Base-by-base conservation (phyloP, 345 rosid genomes). In the Gossypium australe region DNA sequence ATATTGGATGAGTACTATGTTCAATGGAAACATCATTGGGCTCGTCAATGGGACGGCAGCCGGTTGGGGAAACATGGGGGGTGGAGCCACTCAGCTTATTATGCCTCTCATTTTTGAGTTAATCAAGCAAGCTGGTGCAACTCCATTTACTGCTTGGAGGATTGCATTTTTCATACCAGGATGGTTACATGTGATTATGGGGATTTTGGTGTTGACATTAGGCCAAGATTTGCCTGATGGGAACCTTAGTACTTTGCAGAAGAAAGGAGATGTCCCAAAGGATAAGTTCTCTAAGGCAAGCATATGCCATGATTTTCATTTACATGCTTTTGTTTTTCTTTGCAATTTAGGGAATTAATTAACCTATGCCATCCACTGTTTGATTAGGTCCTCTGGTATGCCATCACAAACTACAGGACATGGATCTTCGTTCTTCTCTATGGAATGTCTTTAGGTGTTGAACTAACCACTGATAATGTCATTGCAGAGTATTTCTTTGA, bases 401-500 rank as follows among this genome's bases (percentile, higher is more conserved):
- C 90, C 0, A 77, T 85, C 62, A 84, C 85, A 65, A 88, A 89
- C 77, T 85, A 87, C 65, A 86, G 94, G 59, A 90, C 94, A 16
- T 90, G 89, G 89, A 79, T 87, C 25, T 87, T 87, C 34, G 86
- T 85, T 71, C 85, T 89, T 73, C 88, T 89, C 25, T 87, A 86
- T 43, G 94, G 92, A 47, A 83, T 83, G 80, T 89, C 92, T 12
- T 72, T 89, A 68, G 94, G 94, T 3, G 88, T 89, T 56, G 94
- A 89, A 77, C 72, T 89, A 66, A 85, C 86, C 65, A 87, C 88
- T 7, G 94, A 89, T 20, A 89, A 89, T 63, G 92, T 87, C 65
- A 85, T 89, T 14, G 92, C 92, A 1, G 92, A 89, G 69, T 89
- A 89, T 80, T 89, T 87, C 83, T 89, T 78, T 56, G 92, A 89